Conservation (phyloP, 202 grass and related monocot species). For the Elaeis oleifera region DNA sequence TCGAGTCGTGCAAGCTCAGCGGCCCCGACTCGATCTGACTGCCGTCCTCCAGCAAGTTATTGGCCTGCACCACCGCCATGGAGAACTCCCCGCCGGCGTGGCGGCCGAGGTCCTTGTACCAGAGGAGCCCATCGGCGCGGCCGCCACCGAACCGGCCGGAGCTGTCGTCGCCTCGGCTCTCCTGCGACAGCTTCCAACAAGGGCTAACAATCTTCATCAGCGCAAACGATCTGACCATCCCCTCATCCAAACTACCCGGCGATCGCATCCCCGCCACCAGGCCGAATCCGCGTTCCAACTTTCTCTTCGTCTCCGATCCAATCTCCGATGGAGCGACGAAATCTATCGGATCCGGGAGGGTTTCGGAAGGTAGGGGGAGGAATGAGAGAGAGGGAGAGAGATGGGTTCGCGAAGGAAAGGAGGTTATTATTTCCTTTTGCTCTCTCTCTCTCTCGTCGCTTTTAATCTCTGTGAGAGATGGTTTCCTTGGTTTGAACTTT, state of each 20-base stretch:
- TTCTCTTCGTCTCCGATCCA: too few relatives aligned
- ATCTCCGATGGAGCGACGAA: too few relatives aligned
- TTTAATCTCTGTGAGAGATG: too few relatives aligned
- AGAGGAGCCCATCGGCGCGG: constrained; percentile 33
- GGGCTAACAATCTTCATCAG: constrained; percentile 36
- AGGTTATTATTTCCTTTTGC: too few relatives aligned
- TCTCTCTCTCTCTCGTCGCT: too few relatives aligned
- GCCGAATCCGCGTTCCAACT: too few relatives aligned
- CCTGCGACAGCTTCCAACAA: constrained; percentile 36
- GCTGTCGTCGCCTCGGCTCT: not conserved
- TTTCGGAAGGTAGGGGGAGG: too few relatives aligned
- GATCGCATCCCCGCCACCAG: not conserved
- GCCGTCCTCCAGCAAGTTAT: constrained; percentile 37
- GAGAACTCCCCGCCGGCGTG: constrained; percentile 44
- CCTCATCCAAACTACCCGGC: not conserved
- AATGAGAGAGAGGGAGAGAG: too few relatives aligned
- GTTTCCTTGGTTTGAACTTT: too few relatives aligned
- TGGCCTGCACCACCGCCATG: constrained; percentile 49
- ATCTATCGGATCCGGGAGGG: too few relatives aligned
- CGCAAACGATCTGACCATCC: too few relatives aligned
- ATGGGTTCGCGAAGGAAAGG: too few relatives aligned
- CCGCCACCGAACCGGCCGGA: constrained; percentile 13
- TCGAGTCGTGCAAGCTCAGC: constrained; percentile 2
- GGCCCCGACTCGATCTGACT: constrained; percentile 47
- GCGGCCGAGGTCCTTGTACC: constrained; percentile 43